Evolutionary conservation across 2,329 filamentous ascomycete genomes (phyloP).

Genomic region (Alternaria gaisen): DNA sequence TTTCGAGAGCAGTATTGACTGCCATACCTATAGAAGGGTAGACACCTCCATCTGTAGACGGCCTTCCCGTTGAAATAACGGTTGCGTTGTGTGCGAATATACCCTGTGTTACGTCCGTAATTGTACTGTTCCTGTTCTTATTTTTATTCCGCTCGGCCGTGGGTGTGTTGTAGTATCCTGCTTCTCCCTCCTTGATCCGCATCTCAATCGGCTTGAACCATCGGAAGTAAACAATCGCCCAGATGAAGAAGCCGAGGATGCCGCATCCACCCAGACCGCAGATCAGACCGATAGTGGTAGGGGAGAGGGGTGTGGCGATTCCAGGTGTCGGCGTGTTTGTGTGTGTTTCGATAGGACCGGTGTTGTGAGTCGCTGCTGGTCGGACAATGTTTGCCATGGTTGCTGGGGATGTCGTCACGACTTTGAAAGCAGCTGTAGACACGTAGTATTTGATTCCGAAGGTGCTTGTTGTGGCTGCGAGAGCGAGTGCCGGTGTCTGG

Average conservation of each 20-base stretch:
- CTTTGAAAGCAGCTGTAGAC: background rate
- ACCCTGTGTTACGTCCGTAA: background rate
- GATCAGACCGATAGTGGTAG: background rate
- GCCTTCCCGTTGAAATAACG: background rate
- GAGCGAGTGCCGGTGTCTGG: background rate
- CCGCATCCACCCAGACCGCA: background rate
- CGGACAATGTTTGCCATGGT: background rate
- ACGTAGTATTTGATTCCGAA: background rate
- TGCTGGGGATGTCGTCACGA: background rate
- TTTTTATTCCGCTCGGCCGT: background rate
- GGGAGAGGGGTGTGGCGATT: background rate
- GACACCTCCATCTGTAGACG: background rate
- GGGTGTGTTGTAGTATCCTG: background rate
- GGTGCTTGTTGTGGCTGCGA: background rate
- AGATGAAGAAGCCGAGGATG: background rate
- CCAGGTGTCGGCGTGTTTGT: background rate
- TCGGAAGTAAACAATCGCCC: background rate
- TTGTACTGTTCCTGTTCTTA: background rate
- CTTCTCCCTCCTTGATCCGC: background rate
- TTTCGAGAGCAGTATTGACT: background rate
- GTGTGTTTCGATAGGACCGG: background rate
- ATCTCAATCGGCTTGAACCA: background rate
- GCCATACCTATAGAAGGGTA: background rate
- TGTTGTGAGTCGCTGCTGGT: background rate
- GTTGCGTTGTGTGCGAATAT: background rate